Evolutionary conservation across 306 rosid genomes (phyloP), one percentile per base, ranked within the genome.

Genomic region (Phaseolus lunatus): DNA sequence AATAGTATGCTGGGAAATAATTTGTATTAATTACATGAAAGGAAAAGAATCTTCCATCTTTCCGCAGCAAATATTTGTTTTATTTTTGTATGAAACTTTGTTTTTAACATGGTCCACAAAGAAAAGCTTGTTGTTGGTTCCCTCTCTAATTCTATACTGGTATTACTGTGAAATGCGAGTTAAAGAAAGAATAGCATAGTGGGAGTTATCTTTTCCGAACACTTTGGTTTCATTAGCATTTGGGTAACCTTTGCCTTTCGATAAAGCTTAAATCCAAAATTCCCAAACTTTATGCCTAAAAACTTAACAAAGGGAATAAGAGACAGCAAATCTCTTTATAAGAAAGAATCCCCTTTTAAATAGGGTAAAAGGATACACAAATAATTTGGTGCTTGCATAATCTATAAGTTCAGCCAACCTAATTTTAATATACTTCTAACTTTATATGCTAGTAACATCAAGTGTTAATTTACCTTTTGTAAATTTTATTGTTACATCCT

Each of bases 311-410:
- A 37, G 47, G 50, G 81, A 83, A 68, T 52, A 78, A 72, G 78
- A 83, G 83, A 71, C 78, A 79, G 77, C 73, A 67, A 73, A 44
- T 49, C 19, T 79, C 81, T 83, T 83, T 81, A 18, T 44, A 58
- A 57, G 49, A 49, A 64, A 56, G 79, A 74, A 53, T 73, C 63
- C 9, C 45, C 35, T 59, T 58, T 58, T 27, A 73, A 37, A 66
- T 15, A n/a, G 13, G 31, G 48, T 8, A 72, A 62, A 73, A 7
- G 35, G 19, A 37, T 66, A 20, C 5, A 76, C 63, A 52, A 49
- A 67, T 37, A 56, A 54, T 22, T 73, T 64, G 19, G 15, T 0
- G 9, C 1, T 12, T 71, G 24, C 33, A 61, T 33, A 71, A 78
- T 23, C 10, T 19, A n/a, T n/a, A n/a, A n/a, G n/a, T n/a, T n/a